phyloP scores from a whole-genome alignment of 2,329 filamentous ascomycete species.

The Botrytis tulipae region DNA sequence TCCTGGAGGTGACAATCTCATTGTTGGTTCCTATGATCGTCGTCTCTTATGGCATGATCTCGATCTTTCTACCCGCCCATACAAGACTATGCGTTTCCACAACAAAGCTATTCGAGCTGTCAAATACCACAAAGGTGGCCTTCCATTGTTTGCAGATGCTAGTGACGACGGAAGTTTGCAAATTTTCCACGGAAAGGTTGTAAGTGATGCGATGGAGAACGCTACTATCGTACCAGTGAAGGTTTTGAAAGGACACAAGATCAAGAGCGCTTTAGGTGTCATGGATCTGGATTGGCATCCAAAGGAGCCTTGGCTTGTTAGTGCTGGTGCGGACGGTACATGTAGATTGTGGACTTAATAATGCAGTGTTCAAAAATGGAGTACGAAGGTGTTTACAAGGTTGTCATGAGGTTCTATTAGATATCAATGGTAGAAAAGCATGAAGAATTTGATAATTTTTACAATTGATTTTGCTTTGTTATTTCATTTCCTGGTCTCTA shows the following conservation, averaged over 20 bases:
- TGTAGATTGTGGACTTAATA: constrained; percentile 81
- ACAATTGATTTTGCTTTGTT: not conserved
- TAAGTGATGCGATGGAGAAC: constrained; percentile 92
- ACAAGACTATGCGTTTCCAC: constrained; percentile 97
- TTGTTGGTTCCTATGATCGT: constrained; percentile 92
- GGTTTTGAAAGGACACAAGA: constrained; percentile 85
- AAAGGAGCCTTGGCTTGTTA: constrained; percentile 88
- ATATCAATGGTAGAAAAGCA: constrained; percentile 20
- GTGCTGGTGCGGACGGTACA: constrained; percentile 90
- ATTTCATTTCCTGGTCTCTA: not conserved
- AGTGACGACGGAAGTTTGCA: constrained; percentile 93
- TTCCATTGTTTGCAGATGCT: constrained; percentile 88
- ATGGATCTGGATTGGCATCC: constrained; percentile 97
- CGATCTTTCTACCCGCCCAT: constrained; percentile 84
- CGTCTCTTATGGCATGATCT: constrained; percentile 95
- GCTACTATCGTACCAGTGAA: constrained; percentile 95
- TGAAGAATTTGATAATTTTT: constrained; percentile 17
- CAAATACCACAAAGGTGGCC: constrained; percentile 74
- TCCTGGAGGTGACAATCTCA: constrained; percentile 87
- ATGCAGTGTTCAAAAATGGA: constrained; percentile 14
- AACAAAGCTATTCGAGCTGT: constrained; percentile 86
- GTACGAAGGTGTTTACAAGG: constrained; percentile 18
- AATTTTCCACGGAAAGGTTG: constrained; percentile 95
- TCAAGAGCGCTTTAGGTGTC: constrained; percentile 82
- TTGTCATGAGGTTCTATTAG: constrained; percentile 13